Conservation (phyloP, 2,329 filamentous ascomycete genomes). For the Coniochaeta prunicola region DNA sequence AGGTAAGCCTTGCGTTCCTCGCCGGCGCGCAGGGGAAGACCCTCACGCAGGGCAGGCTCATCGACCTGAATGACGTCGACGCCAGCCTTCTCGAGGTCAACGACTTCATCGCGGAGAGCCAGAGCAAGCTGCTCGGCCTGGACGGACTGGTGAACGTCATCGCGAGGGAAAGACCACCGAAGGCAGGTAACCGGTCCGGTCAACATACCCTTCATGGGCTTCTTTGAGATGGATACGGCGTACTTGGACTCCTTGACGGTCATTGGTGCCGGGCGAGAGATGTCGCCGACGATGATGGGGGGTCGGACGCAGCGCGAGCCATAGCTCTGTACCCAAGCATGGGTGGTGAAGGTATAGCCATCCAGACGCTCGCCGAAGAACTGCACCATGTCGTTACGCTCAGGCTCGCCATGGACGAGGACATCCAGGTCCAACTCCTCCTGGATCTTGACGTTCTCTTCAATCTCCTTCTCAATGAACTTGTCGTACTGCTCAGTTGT, state of each 20-base stretch:
- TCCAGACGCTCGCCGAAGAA: constrained; percentile 98
- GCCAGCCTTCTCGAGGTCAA: constrained; percentile 95
- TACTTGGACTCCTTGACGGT: constrained; percentile 99
- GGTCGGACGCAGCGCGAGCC: constrained; percentile 97
- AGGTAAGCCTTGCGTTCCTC: constrained; percentile 96
- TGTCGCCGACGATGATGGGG: constrained; percentile 97
- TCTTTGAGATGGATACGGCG: constrained; percentile 89
- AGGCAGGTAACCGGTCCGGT: constrained; percentile 98
- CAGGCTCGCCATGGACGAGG: constrained; percentile 96
- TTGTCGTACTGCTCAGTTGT: constrained; percentile 87
- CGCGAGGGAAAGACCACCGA: constrained; percentile 99
- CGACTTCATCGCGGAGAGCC: constrained; percentile 94
- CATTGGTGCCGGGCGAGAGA: constrained; percentile 95
- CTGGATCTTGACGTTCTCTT: constrained; percentile 91
- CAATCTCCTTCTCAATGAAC: constrained; percentile 99
- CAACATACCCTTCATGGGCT: constrained; percentile 99
- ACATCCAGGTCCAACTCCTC: constrained; percentile 97
- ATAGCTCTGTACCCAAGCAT: constrained; percentile 96
- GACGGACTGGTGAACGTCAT: constrained; percentile 97
- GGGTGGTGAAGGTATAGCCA: constrained; percentile 97
- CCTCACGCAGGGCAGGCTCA: constrained; percentile 97
- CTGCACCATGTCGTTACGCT: constrained; percentile 99
- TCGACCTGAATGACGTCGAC: constrained; percentile 99
- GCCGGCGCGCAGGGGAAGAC: constrained; percentile 91
- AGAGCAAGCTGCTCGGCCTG: constrained; percentile 98